Base-by-base conservation (phyloP, 805 yeast genomes). In the Yarrowia porcina region DNA sequence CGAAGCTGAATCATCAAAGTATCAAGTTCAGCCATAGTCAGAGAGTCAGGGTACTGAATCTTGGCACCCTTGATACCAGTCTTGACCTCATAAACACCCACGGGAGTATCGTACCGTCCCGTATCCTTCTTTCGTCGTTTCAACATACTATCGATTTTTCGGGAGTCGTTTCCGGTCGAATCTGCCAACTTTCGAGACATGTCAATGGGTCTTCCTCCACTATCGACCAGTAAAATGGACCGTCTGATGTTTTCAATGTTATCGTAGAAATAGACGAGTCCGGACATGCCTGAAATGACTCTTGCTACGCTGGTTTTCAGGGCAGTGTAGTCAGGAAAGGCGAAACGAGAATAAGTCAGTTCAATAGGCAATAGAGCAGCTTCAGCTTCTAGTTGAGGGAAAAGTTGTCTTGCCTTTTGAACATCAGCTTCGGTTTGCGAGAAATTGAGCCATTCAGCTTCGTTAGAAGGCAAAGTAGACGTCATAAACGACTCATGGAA, bases 331-430 rank as follows among this genome's bases (percentile, higher is more conserved):
- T 39, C 38, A 5, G 61, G 49, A 8, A 56, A 27, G 28, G 35
- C 49, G 23, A 59, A 45, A 6, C 63, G 41, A 3, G 63, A 44
- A 20, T 59, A 59, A 0, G 63, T 35, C 13, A 59, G 28, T 17
- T 59, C 63, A 5, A 67, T 38, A 38, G 73, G 75, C 6, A 69
- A 23, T 2, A 54, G 32, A 4, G 63, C 44, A 15, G 68, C 63
- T 18, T 64, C 64, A 27, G 64, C 65, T n/a, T 71, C 70, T 18
- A 67, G 39, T 2, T 64, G 69, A 25, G 67, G 65, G 30, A 50
- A 59, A 45, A 32, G 44, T 32, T 36, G 35, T 2, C 63, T 38
- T 1, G 63, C 64, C 6, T 35, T 50, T 42, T 47, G 32, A 15
- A 45, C 32, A 18, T 42, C 52, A 4, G 38, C 56, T 9, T 35